Percentiles rank a stretch among this genome's conserved stretches.
These are phyloP conservation scores for Eucalyptus camaldulensis DNA, from an alignment of 345 rosid genomes.

Conservation along the genomic window DNA sequence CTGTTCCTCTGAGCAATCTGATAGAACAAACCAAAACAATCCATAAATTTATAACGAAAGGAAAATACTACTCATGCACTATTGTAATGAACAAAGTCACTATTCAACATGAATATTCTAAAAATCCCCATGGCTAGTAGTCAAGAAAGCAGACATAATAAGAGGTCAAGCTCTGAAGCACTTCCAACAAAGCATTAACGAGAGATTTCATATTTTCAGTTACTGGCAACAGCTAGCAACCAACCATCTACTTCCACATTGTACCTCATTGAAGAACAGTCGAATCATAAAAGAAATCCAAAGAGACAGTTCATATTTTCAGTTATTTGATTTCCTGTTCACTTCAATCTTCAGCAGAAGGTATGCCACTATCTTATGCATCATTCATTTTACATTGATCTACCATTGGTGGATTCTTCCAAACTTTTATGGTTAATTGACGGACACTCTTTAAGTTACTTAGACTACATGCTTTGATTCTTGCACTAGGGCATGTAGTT, in stretches of 20 bases:
- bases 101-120: background rate
- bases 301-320: background rate
- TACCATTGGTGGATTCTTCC: background rate
- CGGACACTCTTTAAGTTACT: background rate
- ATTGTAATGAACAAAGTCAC: background rate
- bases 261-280: background rate
- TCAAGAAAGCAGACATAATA: background rate
- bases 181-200: background rate
- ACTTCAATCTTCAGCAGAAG: background rate
- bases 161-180: background rate
- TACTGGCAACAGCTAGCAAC: background rate
- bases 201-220: background rate
- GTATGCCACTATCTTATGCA: background rate
- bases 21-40: background rate
- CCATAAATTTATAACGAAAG: background rate
- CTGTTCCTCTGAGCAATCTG: slow-evolving; percentile 97
- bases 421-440: background rate
- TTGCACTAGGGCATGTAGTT: background rate
- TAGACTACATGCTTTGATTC: background rate
- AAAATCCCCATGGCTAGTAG: background rate
- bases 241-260: background rate
- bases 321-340: background rate
- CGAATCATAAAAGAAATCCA: background rate
- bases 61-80: background rate
- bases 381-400: background rate